These are phyloP conservation scores for Candida verbasci DNA, from an alignment of 805 yeast species.

Conservation along the genomic window DNA sequence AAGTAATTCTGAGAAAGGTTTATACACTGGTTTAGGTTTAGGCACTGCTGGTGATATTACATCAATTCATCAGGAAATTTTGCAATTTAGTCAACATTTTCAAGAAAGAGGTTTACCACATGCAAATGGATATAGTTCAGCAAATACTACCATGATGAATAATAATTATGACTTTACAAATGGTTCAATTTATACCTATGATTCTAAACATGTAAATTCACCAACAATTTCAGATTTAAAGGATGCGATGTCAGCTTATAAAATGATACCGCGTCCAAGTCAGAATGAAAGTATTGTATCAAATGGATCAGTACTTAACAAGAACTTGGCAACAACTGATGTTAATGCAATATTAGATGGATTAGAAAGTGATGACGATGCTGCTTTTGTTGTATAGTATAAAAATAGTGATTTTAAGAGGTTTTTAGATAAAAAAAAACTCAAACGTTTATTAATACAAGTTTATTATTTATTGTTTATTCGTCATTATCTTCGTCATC, in stretches of 20 bases:
- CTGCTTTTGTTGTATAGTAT: conserved; percentile 17
- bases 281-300: conserved; percentile 5
- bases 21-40: conserved; percentile 21
- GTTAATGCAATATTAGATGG: conserved; percentile 30
- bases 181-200: conserved; percentile 15
- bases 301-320: conserved; percentile 26
- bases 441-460: neutral
- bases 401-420: too few relatives aligned
- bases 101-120: conserved; percentile 6
- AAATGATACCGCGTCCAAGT: neutral
- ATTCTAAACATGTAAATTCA: conserved; percentile 12
- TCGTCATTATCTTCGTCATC: conserved; percentile 6
- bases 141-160: neutral
- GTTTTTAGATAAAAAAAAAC: conserved; percentile 1
- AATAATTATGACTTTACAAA: conserved; percentile 7
- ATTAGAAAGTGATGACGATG: conserved; percentile 33
- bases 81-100: conserved; percentile 8
- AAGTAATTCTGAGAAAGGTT: conserved; percentile 6
- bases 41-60: conserved; percentile 40
- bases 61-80: conserved; percentile 35
- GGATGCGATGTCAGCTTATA: conserved; percentile 15
- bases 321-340: conserved; percentile 28
- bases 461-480: neutral
- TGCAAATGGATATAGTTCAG: conserved; percentile 4
- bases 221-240: conserved; percentile 37